Evolutionary conservation across 768 basidiomycete species (phyloP).

Genomic region (Imleria badia): DNA sequence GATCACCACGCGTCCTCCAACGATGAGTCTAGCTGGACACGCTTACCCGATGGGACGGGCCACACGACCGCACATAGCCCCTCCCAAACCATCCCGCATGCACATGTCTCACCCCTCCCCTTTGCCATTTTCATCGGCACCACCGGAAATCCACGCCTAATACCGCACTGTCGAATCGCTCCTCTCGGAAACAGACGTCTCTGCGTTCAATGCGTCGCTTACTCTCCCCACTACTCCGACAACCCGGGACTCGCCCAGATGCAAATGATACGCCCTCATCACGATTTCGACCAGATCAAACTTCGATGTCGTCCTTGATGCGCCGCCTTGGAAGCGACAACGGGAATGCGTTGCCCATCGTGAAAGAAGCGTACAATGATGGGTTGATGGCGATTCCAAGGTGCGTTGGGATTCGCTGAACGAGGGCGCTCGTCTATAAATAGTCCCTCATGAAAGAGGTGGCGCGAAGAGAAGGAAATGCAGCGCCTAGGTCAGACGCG

Average conservation of each 20-base stretch:
- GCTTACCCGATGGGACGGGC: too few species aligned
- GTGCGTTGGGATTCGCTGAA: constrained; percentile 61
- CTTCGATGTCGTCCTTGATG: constrained; percentile 40
- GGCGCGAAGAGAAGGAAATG: constrained; percentile 12
- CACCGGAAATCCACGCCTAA: constrained; percentile 66
- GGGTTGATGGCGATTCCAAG: constrained; percentile 63
- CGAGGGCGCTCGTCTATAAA: constrained; percentile 60
- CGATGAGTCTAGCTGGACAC: too few species aligned
- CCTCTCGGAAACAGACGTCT: constrained; percentile 14
- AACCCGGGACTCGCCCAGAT: constrained; percentile 52
- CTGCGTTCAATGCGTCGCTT: constrained; percentile 50
- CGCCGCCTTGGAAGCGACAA: constrained; percentile 55
- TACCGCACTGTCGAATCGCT: constrained; percentile 47
- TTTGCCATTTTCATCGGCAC: too few species aligned
- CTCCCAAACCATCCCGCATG: too few species aligned
- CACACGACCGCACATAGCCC: too few species aligned
- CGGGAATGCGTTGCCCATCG: constrained; percentile 1
- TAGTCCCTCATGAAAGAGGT: constrained; percentile 51
- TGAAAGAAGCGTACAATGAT: constrained; percentile 50
- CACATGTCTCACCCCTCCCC: too few species aligned
- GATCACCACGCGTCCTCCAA: too few species aligned
- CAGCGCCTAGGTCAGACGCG: background rate
- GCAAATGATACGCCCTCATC: constrained; percentile 77
- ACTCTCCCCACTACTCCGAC: constrained; percentile 68
- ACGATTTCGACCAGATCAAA: constrained; percentile 46